Conservation (phyloP, 2,329 filamentous ascomycete species). For the Zymoseptoria ardabiliae region DNA sequence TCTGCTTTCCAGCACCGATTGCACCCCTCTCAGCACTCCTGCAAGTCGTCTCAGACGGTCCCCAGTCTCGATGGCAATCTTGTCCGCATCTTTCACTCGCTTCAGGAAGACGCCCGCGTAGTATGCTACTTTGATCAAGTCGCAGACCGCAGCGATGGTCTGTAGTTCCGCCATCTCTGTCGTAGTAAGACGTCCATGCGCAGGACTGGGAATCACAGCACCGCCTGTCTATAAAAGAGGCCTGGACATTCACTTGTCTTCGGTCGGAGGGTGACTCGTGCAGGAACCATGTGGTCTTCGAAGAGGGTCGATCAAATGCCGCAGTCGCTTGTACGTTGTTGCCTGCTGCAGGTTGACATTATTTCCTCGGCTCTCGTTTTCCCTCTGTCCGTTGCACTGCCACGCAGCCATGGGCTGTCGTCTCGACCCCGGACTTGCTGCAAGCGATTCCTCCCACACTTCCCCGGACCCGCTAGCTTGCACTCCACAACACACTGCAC, state of each 20-base stretch:
- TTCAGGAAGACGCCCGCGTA: slow-evolving; percentile 14
- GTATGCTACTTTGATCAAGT: slow-evolving; percentile 13
- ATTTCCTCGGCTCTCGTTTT: not conserved
- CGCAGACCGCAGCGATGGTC: slow-evolving; percentile 14
- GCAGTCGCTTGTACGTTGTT: not conserved
- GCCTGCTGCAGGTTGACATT: not conserved
- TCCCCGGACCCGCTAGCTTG: not conserved
- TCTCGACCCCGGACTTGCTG: not conserved
- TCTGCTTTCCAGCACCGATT: slow-evolving; percentile 9
- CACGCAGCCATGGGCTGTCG: not conserved
- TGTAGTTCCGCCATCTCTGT: slow-evolving; percentile 12
- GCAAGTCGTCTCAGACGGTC: slow-evolving; percentile 12
- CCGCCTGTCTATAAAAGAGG: not conserved
- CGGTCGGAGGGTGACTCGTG: not conserved
- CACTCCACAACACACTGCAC: not conserved
- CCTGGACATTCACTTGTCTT: not conserved
- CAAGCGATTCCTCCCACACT: not conserved
- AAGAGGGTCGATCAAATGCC: not conserved
- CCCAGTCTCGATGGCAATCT: slow-evolving; percentile 12
- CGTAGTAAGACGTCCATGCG: not conserved
- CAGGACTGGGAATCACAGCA: not conserved
- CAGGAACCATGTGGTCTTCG: not conserved
- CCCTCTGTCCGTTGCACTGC: not conserved
- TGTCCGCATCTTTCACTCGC: slow-evolving; percentile 17
- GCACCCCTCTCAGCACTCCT: slow-evolving; percentile 12